Evolutionary conservation across 1,284 basidiomycete genomes (phyloP), one percentile per base, ranked within the genome.

Genomic region (Pyrrhoderma lamaoense): DNA sequence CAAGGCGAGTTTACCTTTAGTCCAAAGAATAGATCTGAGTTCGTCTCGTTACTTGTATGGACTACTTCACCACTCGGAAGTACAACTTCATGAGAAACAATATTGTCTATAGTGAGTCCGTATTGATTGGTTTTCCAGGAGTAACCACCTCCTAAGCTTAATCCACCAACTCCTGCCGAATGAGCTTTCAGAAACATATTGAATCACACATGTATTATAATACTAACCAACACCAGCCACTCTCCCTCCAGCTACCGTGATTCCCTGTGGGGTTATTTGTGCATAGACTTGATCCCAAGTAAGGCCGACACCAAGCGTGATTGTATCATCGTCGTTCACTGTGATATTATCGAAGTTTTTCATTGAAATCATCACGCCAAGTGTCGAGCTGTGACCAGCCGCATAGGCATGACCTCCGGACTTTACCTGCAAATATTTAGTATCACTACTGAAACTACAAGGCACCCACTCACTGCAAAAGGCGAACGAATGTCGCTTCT

Each of bases 221-320:
- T 22, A 45, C 55, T 47, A 13, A 47, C 58, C 57, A 16, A 58
- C 49, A 14, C 60, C 56, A 31, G 51, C 36, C 23, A 58, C 58
- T 22, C 62, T 49, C 7, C 60, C 61, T 14, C 62, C 61, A n/a
- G 54, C 52, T 14, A 61, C 56, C 46, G 48, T 62, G 25, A 55
- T 46, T 19, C 55, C 56, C 42, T 39, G 39, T 16, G 52, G 52
- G 14, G 55, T 50, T 13, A 61, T 48, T 9, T 23, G 40, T 36
- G 36, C 47, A 51, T 62, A 63, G 19, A 62, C 60, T 16, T 61
- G 42, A 39, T 59, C 61, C 61, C 61, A 62, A 25, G 49, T 56
- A 5, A 56, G 49, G 14, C 57, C 59, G 23, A 55, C 31, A 4
- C 61, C 61, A 18, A 59, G 48, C n/a, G 46, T 55, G 3, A 53